These are phyloP conservation scores for Oropetium thomaeum DNA, from an alignment of 176 grass and related monocot species.

Conservation along the genomic window DNA sequence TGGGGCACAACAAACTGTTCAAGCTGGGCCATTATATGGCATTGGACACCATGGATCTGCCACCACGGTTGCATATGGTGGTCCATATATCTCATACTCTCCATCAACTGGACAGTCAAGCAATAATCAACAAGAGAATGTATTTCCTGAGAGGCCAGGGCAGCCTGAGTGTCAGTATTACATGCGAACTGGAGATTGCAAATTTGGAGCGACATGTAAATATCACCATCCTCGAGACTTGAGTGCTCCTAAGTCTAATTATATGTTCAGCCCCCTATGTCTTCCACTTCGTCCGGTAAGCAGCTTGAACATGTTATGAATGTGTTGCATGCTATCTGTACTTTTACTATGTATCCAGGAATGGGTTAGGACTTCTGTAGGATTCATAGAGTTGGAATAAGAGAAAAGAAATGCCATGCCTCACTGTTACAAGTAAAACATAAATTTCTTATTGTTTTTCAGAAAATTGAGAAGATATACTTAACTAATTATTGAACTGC, in stretches of 20 bases:
- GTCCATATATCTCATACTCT: conserved; percentile 47
- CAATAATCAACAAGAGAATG: conserved; percentile 58
- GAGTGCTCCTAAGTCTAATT: conserved; percentile 50
- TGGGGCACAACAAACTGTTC: conserved; percentile 60
- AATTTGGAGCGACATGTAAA: conserved; percentile 78
- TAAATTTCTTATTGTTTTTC: too few relatives aligned
- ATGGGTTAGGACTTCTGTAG: not conserved
- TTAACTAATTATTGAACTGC: conserved; percentile 6
- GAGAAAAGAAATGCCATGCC: not conserved
- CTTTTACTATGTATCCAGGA: not conserved
- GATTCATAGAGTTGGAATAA: conserved; percentile 2
- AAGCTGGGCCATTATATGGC: conserved; percentile 61
- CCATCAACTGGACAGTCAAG: conserved; percentile 52
- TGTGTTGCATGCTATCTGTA: conserved; percentile 9
- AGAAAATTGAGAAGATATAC: not conserved
- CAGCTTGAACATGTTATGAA: conserved; percentile 22
- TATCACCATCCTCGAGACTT: conserved; percentile 75
- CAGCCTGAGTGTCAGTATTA: conserved; percentile 79
- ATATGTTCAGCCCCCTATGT: conserved; percentile 50
- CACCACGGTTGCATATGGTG: conserved; percentile 42
- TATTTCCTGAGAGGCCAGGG: conserved; percentile 69
- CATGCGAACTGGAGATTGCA: conserved; percentile 77
- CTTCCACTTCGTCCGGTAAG: conserved; percentile 78
- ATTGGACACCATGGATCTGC: conserved; percentile 61
- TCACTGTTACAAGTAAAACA: too few relatives aligned